phyloP scores from a whole-genome alignment of 176 grass and related monocot species.

The Melocanna baccifera region DNA sequence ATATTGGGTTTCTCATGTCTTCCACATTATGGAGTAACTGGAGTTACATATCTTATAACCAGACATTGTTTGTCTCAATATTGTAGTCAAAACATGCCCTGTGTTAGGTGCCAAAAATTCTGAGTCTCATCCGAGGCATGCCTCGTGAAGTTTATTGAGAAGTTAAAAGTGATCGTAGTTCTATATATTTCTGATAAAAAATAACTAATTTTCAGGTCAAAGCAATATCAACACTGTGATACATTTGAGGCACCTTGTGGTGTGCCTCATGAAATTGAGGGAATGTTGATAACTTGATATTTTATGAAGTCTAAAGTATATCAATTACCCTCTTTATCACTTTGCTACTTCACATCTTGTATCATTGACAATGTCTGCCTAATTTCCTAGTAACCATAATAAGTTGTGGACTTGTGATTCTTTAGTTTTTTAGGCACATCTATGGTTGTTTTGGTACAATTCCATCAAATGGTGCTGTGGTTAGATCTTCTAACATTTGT shows the following conservation, averaged over 20 bases:
- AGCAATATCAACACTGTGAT: background rate
- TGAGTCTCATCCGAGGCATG: background rate
- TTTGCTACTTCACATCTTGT: background rate
- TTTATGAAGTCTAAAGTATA: background rate
- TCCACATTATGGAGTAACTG: background rate
- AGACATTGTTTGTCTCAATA: background rate
- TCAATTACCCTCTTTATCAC: background rate
- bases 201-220: background rate
- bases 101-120: background rate
- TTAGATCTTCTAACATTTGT: too few species aligned
- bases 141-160: background rate
- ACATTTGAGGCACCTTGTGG: constrained; percentile 3
- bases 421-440: background rate
- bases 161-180: background rate
- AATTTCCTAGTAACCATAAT: background rate
- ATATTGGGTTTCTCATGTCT: background rate
- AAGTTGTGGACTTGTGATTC: background rate
- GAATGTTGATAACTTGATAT: background rate
- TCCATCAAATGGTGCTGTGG: background rate
- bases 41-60: background rate
- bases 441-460: constrained; percentile 11
- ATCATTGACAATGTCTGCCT: background rate
- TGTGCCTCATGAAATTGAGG: background rate
- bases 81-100: background rate
- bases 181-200: background rate